Evolutionary conservation across 2,329 filamentous ascomycete species (phyloP).

Genomic region (Coniochaeta sp.): DNA sequence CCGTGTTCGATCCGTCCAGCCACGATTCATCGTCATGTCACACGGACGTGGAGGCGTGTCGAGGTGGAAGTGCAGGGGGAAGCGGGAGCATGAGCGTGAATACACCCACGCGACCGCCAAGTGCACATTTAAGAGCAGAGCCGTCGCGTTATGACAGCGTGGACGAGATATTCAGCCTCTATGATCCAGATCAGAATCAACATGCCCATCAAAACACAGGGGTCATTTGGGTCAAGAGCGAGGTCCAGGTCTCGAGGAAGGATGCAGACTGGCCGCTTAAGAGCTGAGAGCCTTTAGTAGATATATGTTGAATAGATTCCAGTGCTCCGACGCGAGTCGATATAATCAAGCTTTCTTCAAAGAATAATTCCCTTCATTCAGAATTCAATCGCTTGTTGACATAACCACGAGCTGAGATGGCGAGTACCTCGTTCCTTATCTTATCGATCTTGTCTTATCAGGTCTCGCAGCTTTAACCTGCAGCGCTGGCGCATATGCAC

Average conservation of each 20-base stretch:
- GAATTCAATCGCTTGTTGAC: too few relatives aligned
- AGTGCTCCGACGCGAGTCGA: neutral
- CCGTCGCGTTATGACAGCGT: constrained; percentile 19
- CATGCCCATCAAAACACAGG: constrained; percentile 7
- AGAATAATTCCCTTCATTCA: too few relatives aligned
- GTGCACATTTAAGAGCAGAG: constrained; percentile 8
- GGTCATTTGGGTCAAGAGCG: constrained; percentile 22
- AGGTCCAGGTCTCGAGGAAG: constrained; percentile 16
- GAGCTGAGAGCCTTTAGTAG: constrained; percentile 3
- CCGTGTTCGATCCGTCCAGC: neutral
- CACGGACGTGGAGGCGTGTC: constrained; percentile 8
- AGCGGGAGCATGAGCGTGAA: neutral
- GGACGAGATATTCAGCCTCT: constrained; percentile 22
- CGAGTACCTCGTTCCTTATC: too few relatives aligned
- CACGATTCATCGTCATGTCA: constrained; percentile 17
- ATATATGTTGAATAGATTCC: neutral
- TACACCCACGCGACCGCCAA: constrained; percentile 11
- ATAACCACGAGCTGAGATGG: too few relatives aligned
- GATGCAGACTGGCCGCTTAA: constrained; percentile 16
- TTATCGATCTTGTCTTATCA: too few relatives aligned
- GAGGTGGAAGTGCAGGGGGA: constrained; percentile 2
- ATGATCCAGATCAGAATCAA: constrained; percentile 12
- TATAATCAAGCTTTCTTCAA: too few relatives aligned
- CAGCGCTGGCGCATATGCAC: too few relatives aligned
- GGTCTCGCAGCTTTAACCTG: too few relatives aligned